Base-by-base conservation (phyloP, 2,329 filamentous ascomycete species). In the Aspergillus caelatus region DNA sequence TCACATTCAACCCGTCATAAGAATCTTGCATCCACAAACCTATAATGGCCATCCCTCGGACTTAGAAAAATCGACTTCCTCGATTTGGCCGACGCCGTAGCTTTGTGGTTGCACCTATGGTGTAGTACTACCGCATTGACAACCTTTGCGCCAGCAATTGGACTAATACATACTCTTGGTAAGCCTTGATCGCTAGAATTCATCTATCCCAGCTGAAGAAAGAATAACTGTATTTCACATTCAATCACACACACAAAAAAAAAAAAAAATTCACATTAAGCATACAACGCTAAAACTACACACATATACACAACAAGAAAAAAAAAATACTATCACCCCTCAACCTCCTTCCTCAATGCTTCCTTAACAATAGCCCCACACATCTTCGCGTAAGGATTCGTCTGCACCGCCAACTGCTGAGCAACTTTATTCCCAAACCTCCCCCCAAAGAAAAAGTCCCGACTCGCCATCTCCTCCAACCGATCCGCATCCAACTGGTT, bases 371-470 rank as follows among this genome's bases (percentile, higher is more conserved):
- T 88, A 1, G 81, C 84, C 5, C 86, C 86, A 74, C 86, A 88
- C 78, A 88, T 82, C 76, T 87, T 88, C 36, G 85, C 85, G 75
- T 88, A 87, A 34, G 86, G 86, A 77, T 88, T 88, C 55, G 85
- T 87, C 73, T 83, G 79, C 19, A 88, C 85, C 16, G 85, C 84
- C 77, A 88, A 78, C 68, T 85, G 82, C 69, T 83, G 80, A 50
- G 85, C 86, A 28, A 85, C 79, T 62, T 84, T 81, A 72, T 87
- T 87, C 1, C 86, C 86, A 73, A 83, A 87, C 48, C 81, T 69
- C 1, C 83, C 84, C 1, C 84, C 86, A 26, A 81, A 73, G 39
- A 81, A 82, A 71, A 88, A 87, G 65, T 86, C 82, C 36, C 76
- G 76, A 66, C 83, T 86, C 3, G 85, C 85, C 70, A 84, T 77